Conservation (phyloP, 208 protist genomes). For the Jaenimonas drosophilae region DNA sequence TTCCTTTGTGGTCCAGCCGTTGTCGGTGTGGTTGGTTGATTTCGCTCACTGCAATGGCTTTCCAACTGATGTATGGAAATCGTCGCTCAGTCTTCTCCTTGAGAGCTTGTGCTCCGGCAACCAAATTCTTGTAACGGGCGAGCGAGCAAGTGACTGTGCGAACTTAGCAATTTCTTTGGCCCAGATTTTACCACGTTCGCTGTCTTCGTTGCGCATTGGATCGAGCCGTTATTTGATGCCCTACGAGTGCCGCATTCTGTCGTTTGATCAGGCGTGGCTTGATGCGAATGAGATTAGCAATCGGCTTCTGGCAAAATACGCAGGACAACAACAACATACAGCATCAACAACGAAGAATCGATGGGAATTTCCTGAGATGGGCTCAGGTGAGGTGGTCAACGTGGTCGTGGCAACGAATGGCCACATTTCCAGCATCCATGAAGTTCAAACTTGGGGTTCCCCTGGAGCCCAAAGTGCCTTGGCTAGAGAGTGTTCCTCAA, state of each 20-base stretch:
- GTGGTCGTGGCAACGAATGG: too few relatives aligned
- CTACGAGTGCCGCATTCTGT: slow-evolving; percentile 43
- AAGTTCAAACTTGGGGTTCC: too few relatives aligned
- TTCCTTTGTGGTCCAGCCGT: slow-evolving; percentile 35
- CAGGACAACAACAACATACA: too few relatives aligned
- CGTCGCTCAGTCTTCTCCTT: slow-evolving; percentile 14
- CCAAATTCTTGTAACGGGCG: slow-evolving; percentile 54
- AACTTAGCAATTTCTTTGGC: slow-evolving; percentile 44
- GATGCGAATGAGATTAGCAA: slow-evolving; percentile 6
- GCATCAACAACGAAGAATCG: too few relatives aligned
- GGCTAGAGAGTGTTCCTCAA: too few relatives aligned
- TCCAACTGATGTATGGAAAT: neutral
- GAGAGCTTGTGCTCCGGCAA: slow-evolving; percentile 51
- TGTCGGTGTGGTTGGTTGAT: slow-evolving; percentile 52
- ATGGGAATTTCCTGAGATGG: too few relatives aligned
- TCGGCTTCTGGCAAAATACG: neutral
- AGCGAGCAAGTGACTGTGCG: slow-evolving; percentile 23
- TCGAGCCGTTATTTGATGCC: slow-evolving; percentile 55
- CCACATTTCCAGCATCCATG: too few relatives aligned
- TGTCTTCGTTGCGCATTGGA: slow-evolving; percentile 17
- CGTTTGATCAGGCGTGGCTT: slow-evolving; percentile 19
- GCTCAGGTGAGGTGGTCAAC: too few relatives aligned
- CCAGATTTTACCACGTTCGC: slow-evolving; percentile 34
- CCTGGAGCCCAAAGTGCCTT: too few relatives aligned
- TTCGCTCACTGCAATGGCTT: too few relatives aligned